A percentile compares a stretch with the other conserved stretches of the same genome.
Evolutionary conservation across 805 yeast species (phyloP).

Genomic region (Candida piceae): DNA sequence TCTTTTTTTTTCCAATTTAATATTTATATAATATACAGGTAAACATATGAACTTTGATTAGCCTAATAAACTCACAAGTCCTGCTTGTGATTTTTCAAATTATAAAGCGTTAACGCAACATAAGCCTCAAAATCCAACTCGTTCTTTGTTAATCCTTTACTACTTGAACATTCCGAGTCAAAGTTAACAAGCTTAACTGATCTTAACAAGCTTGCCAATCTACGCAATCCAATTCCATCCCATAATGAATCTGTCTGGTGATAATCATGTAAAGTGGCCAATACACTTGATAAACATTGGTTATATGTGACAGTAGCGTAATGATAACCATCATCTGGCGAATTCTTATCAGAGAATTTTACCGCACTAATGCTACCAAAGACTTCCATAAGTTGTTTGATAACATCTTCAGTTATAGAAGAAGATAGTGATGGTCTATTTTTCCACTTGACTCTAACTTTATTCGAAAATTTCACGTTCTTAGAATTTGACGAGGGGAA

Average conservation of each 20-base stretch:
- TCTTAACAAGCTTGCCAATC: constrained; percentile 43
- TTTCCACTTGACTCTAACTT: constrained; percentile 42
- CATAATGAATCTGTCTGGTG: constrained; percentile 36
- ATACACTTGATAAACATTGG: constrained; percentile 23
- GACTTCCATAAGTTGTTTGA: constrained; percentile 37
- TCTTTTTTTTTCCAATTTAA: no score
- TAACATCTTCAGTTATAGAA: constrained; percentile 28
- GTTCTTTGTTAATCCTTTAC: constrained; percentile 2
- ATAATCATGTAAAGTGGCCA: constrained; percentile 40
- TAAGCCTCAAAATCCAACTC: constrained; percentile 18
- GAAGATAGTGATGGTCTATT: constrained; percentile 32
- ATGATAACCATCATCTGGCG: constrained; percentile 27
- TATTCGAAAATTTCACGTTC: constrained; percentile 5
- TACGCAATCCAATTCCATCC: constrained; percentile 41
- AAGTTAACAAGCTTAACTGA: constrained; percentile 15
- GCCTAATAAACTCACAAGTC: no score
- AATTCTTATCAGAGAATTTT: constrained; percentile 6
- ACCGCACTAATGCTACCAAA: constrained; percentile 37
- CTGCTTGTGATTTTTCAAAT: constrained; percentile 7
- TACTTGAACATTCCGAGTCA: constrained; percentile 2
- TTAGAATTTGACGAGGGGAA: background rate
- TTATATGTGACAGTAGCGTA: constrained; percentile 34
- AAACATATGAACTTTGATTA: no score
- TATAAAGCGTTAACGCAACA: constrained; percentile 15
- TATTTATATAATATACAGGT: no score